Conservation (phyloP, 805 yeast genomes). For the Saturnispora silvae region DNA sequence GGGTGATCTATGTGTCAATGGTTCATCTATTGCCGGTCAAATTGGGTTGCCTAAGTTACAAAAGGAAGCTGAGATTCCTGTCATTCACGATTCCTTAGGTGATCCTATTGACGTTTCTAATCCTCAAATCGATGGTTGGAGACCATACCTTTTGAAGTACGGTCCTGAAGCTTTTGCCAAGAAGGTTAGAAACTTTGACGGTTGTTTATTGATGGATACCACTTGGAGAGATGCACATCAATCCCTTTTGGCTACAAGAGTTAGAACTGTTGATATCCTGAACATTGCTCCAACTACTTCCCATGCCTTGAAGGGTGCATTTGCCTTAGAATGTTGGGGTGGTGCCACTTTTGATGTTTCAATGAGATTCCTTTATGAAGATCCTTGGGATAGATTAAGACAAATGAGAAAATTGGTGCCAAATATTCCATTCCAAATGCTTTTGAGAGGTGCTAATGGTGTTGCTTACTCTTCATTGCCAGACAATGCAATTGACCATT, state of each 20-base stretch:
- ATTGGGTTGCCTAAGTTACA: slow-evolving; percentile 78
- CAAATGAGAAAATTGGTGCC: slow-evolving; percentile 84
- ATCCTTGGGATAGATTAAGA: slow-evolving; percentile 96
- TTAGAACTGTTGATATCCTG: slow-evolving; percentile 83
- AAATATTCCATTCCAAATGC: slow-evolving; percentile 98
- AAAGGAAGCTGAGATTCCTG: slow-evolving; percentile 69
- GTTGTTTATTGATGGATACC: slow-evolving; percentile 92
- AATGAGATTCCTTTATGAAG: slow-evolving; percentile 96
- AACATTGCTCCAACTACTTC: slow-evolving; percentile 93
- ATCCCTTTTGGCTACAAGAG: slow-evolving; percentile 92
- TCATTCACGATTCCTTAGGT: slow-evolving; percentile 45
- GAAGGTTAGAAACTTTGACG: slow-evolving; percentile 73
- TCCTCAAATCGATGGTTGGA: slow-evolving; percentile 76
- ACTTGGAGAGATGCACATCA: slow-evolving; percentile 99
- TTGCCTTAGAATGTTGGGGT: slow-evolving; percentile 99
- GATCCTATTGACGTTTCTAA: slow-evolving; percentile 44
- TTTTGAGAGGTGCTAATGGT: slow-evolving; percentile 98
- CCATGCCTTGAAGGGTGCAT: slow-evolving; percentile 79
- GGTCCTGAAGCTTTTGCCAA: slow-evolving; percentile 90
- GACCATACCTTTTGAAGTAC: slow-evolving; percentile 69
- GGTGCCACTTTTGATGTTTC: slow-evolving; percentile 99
- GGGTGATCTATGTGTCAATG: slow-evolving; percentile 92
- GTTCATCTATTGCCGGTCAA: slow-evolving; percentile 94
- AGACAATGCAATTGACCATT: slow-evolving; percentile 97
- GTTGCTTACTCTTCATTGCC: slow-evolving; percentile 97